A percentile compares a stretch with the other conserved stretches of the same genome.
Evolutionary conservation across 352 stramenopile species (phyloP).

Genomic region (Peronospora farinosa): DNA sequence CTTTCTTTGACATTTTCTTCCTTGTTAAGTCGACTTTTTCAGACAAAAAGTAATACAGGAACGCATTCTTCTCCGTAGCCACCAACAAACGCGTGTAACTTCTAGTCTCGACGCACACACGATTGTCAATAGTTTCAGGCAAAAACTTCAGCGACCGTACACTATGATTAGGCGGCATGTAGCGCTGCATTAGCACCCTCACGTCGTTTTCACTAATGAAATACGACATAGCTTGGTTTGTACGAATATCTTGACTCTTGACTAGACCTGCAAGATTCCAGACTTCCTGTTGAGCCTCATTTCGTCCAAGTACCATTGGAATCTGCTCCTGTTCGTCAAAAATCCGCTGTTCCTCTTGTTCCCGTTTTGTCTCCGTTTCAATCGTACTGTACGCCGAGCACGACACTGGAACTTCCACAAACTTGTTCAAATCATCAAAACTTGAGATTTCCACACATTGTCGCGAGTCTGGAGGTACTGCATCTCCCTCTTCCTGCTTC

Average conservation of each 20-base stretch:
- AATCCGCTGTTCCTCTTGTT: slow-evolving; percentile 46
- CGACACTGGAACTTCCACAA: slow-evolving; percentile 55
- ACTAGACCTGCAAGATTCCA: slow-evolving; percentile 68
- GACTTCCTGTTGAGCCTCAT: slow-evolving; percentile 68
- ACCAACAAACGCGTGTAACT: slow-evolving; percentile 76
- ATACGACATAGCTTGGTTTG: slow-evolving; percentile 78
- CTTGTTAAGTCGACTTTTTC: slow-evolving; percentile 60
- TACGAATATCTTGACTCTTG: slow-evolving; percentile 68
- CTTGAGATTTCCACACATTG: slow-evolving; percentile 40
- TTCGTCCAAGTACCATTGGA: slow-evolving; percentile 57
- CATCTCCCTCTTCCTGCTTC: slow-evolving; percentile 5
- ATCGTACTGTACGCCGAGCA: slow-evolving; percentile 50
- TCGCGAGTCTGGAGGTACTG: slow-evolving; percentile 36
- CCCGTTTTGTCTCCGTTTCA: slow-evolving; percentile 34
- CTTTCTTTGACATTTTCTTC: slow-evolving; percentile 76
- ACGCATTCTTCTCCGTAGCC: slow-evolving; percentile 52
- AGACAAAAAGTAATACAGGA: slow-evolving; percentile 81
- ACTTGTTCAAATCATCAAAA: slow-evolving; percentile 34
- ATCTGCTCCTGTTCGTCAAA: slow-evolving; percentile 52
- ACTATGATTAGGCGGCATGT: slow-evolving; percentile 66
- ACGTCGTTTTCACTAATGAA: slow-evolving; percentile 55
- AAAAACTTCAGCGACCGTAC: slow-evolving; percentile 67
- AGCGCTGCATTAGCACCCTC: slow-evolving; percentile 66
- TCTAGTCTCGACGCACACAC: slow-evolving; percentile 59
- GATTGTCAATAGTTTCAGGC: slow-evolving; percentile 78